phyloP scores from a whole-genome alignment of 306 rosid genomes.

The Cicer arietinum region DNA sequence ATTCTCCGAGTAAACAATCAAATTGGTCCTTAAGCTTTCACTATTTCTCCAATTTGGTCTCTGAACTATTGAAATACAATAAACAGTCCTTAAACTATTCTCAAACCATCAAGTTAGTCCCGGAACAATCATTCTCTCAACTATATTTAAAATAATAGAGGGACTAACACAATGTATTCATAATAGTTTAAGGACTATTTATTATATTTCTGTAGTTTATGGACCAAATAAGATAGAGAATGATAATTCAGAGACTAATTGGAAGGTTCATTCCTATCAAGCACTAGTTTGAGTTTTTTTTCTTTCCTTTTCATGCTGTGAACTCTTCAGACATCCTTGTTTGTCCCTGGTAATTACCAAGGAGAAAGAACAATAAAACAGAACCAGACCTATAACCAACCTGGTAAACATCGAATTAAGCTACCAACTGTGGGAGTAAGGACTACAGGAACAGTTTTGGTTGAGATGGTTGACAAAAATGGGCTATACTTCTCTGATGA shows the following conservation, averaged over 20 bases:
- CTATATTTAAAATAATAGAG: too few species aligned
- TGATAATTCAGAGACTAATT: too few species aligned
- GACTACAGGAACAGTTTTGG: slow-evolving; percentile 88
- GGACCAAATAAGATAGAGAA: too few species aligned
- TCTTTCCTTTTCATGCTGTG: slow-evolving; percentile 37
- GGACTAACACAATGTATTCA: too few species aligned
- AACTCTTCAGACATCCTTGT: slow-evolving; percentile 72
- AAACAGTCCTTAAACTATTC: too few species aligned
- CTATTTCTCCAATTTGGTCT: too few species aligned
- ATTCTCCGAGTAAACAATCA: background rate
- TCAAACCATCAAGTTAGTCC: too few species aligned
- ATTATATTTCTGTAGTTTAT: too few species aligned
- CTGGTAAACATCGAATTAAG: slow-evolving; percentile 81
- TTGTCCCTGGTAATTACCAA: slow-evolving; percentile 97
- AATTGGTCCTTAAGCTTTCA: too few species aligned
- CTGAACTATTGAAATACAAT: too few species aligned
- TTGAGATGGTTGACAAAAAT: slow-evolving; percentile 97
- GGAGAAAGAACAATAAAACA: slow-evolving; percentile 87
- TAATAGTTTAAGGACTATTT: too few species aligned
- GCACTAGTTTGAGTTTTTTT: slow-evolving; percentile 13
- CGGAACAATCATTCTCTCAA: too few species aligned
- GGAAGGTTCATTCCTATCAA: background rate
- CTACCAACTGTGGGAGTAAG: slow-evolving; percentile 87
- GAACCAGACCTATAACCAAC: slow-evolving; percentile 63
- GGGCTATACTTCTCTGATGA: slow-evolving; percentile 91